A percentile compares a stretch with the other conserved stretches of the same genome.
phyloP scores from a whole-genome alignment of 2,329 filamentous ascomycete genomes.

The Ilyonectria destructans region DNA sequence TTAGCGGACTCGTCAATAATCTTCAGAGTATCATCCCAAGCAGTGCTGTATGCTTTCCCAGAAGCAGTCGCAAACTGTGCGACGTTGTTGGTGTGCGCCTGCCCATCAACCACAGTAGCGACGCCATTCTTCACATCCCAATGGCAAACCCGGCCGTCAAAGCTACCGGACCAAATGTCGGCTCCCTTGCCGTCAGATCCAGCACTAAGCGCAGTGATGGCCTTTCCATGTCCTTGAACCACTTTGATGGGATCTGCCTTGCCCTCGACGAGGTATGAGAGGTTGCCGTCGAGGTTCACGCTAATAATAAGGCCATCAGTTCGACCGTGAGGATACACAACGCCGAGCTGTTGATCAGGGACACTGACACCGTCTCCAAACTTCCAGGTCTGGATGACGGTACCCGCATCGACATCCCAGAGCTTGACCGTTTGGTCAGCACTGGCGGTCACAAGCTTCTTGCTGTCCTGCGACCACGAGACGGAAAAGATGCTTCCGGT shows the following conservation, averaged over 20 bases:
- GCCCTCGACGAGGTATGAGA: constrained; percentile 88
- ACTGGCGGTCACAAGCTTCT: constrained; percentile 89
- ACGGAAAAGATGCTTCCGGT: constrained; percentile 94
- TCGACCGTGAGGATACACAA: constrained; percentile 88
- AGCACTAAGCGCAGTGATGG: constrained; percentile 80
- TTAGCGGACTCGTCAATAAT: constrained; percentile 82
- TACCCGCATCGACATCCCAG: constrained; percentile 90
- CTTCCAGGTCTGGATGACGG: constrained; percentile 85
- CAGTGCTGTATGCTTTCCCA: constrained; percentile 85
- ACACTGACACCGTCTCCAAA: constrained; percentile 86
- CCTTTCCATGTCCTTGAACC: constrained; percentile 92
- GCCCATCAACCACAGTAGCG: constrained; percentile 82
- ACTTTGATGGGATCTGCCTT: constrained; percentile 78
- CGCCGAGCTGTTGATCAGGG: constrained; percentile 91
- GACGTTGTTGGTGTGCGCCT: constrained; percentile 89
- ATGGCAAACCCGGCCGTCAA: constrained; percentile 87
- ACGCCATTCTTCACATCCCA: constrained; percentile 85
- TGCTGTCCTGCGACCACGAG: constrained; percentile 91
- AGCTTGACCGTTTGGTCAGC: constrained; percentile 95
- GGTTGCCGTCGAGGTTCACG: constrained; percentile 88
- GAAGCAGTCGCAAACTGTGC: constrained; percentile 78
- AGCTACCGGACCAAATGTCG: constrained; percentile 90
- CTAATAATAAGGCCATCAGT: constrained; percentile 92
- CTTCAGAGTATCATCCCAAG: constrained; percentile 94
- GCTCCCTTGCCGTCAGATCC: constrained; percentile 68